Evolutionary conservation across 2,329 filamentous ascomycete species (phyloP).

Genomic region (Hypoxylon sp.): DNA sequence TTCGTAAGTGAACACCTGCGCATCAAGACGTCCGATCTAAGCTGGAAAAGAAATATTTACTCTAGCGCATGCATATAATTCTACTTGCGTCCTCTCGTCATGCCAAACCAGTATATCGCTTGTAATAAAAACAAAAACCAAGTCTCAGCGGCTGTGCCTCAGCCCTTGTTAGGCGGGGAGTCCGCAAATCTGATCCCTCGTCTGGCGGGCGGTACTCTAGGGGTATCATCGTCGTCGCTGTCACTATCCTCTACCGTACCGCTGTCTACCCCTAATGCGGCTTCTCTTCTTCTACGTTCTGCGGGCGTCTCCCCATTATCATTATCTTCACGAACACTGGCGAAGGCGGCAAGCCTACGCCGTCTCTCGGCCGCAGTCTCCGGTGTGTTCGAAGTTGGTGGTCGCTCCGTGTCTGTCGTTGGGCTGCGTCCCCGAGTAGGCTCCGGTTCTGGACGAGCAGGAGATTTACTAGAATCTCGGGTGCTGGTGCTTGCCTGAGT

Average conservation of each 20-base stretch:
- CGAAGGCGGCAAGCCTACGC: slow-evolving; percentile 69
- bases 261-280: slow-evolving; percentile 73
- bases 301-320: slow-evolving; percentile 76
- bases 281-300: slow-evolving; percentile 78
- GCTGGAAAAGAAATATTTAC: slow-evolving; percentile 22
- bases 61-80: slow-evolving; percentile 26
- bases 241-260: slow-evolving; percentile 60
- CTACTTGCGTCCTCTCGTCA: slow-evolving; percentile 13
- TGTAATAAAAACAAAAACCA: slow-evolving; percentile 3
- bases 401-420: slow-evolving; percentile 37
- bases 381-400: slow-evolving; percentile 56
- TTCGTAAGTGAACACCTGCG: slow-evolving; percentile 5
- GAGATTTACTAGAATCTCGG: slow-evolving; percentile 39
- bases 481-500: slow-evolving; percentile 48
- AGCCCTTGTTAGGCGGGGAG: slow-evolving; percentile 48
- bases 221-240: slow-evolving; percentile 70
- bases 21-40: slow-evolving; percentile 13
- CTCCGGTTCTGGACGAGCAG: slow-evolving; percentile 26
- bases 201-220: slow-evolving; percentile 63
- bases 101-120: slow-evolving; percentile 16
- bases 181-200: slow-evolving; percentile 74
- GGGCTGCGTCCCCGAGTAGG: slow-evolving; percentile 43
- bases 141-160: slow-evolving; percentile 14
- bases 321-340: slow-evolving; percentile 58
- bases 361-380: slow-evolving; percentile 79